A percentile compares a stretch with the other conserved stretches of the same genome.
Evolutionary conservation across 345 rosid genomes (phyloP).

Genomic region (Nephelium lappaceum): DNA sequence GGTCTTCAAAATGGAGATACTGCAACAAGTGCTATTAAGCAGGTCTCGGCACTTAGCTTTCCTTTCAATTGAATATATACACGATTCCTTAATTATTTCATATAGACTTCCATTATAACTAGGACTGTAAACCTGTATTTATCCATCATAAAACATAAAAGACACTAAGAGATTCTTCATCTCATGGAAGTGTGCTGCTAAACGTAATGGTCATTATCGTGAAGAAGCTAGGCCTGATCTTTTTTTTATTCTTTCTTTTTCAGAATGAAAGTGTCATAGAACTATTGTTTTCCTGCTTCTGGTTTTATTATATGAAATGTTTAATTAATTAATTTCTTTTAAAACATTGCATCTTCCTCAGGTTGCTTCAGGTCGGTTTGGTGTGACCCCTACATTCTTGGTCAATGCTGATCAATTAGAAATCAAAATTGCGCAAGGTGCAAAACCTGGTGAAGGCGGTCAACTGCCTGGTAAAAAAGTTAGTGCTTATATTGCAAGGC

Average conservation of each 20-base stretch:
- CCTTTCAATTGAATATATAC: slow-evolving; percentile 7
- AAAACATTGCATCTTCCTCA: slow-evolving; percentile 39
- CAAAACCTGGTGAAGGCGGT: slow-evolving; percentile 99
- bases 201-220: neutral
- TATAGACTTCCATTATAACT: neutral
- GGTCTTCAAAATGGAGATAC: slow-evolving; percentile 99
- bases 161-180: neutral
- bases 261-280: neutral
- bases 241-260: neutral
- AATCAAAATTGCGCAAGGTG: slow-evolving; percentile 99
- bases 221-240: neutral
- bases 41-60: slow-evolving; percentile 50
- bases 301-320: neutral
- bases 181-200: slow-evolving; percentile 14
- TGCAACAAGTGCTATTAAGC: slow-evolving; percentile 99
- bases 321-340: neutral
- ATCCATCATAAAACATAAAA: neutral
- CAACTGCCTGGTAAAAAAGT: slow-evolving; percentile 99
- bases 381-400: slow-evolving; percentile 98
- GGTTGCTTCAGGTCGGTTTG: slow-evolving; percentile 99
- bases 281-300: neutral
- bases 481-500: slow-evolving; percentile 95
- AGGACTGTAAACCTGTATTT: neutral
- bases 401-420: slow-evolving; percentile 93
- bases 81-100: neutral